Evolutionary conservation across 345 rosid genomes (phyloP), one percentile per base, ranked within the genome.

Genomic region (Eutrema japonicum): DNA sequence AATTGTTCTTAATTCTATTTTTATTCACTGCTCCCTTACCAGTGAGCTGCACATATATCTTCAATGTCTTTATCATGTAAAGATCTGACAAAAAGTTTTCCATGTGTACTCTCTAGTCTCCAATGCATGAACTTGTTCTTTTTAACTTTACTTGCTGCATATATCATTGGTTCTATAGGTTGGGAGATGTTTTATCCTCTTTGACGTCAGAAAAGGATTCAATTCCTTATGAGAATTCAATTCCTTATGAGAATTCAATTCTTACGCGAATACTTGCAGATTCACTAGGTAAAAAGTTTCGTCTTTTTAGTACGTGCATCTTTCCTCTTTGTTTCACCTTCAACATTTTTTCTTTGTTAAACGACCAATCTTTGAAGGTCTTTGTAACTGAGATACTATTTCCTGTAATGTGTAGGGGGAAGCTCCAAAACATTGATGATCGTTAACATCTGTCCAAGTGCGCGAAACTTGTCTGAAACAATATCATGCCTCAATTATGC

Each of bases 171-270:
- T 62, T 75, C 30, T 85, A 85, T 62, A 95, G 99, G 90, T 75
- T 95, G 86, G 97, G 96, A 80, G 97, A 95, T 92, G 99, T 91
- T 65, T 82, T 95, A 58, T 91, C 93, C 70, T 79, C 97, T 29
- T 70, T 95, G 86, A 88, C 96, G n/a, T 87, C 96, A 53, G 86
- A 73, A 77, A 92, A 85, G 84, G 96, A 88, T 73, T 73, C 66
- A 70, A 51, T 90, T 74, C 96, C 96, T 35, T 95, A 89, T 66
- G 97, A 85, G 64, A 91, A 95, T 80, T 95, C 99, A 52, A 54
- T 83, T 83, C 91, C n/a, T 35, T 95, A 89, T 66, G 97, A 85
- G 64, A 91, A 95, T 80, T 95, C 99, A 52, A 54, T 83, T 83
- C 91, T 95, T 53, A 95, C 99, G 18, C 84, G 73, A 70, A 48